Percentiles rank a stretch among this genome's conserved stretches.
phyloP scores from a whole-genome alignment of 176 grass and related monocot species.

The Triticum turgidum region DNA sequence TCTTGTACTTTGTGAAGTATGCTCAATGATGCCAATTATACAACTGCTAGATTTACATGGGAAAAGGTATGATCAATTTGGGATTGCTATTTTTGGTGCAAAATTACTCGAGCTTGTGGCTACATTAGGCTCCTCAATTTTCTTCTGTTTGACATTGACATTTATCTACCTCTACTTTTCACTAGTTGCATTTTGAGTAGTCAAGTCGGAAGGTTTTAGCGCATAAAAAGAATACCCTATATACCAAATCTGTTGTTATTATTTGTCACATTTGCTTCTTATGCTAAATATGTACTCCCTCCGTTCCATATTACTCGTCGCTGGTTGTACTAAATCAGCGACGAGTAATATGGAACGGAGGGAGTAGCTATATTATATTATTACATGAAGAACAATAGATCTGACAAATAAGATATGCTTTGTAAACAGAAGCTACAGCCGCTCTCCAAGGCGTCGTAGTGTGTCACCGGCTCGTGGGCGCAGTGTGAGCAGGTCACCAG shows the following conservation, averaged over 20 bases:
- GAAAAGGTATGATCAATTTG: neutral
- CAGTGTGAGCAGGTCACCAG: slow-evolving; percentile 80
- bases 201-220: neutral
- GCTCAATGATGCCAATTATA: neutral
- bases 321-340: too few relatives aligned
- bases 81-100: neutral
- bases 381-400: neutral
- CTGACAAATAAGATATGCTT: slow-evolving; percentile 27
- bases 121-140: neutral
- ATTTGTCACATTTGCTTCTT: neutral
- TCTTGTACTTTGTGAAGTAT: neutral
- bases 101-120: neutral
- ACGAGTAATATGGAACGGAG: too few relatives aligned
- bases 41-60: neutral
- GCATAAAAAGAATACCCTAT: neutral
- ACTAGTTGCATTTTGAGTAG: neutral
- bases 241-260: neutral
- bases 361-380: neutral
- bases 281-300: neutral
- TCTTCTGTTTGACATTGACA: neutral
- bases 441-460: slow-evolving; percentile 78
- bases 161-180: neutral
- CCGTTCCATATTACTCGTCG: too few relatives aligned
- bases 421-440: slow-evolving; percentile 81
- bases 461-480: slow-evolving; percentile 69